These are phyloP conservation scores for Solanum chacoense DNA, from an alignment of 305 asterid genomes.

Conservation along the genomic window DNA sequence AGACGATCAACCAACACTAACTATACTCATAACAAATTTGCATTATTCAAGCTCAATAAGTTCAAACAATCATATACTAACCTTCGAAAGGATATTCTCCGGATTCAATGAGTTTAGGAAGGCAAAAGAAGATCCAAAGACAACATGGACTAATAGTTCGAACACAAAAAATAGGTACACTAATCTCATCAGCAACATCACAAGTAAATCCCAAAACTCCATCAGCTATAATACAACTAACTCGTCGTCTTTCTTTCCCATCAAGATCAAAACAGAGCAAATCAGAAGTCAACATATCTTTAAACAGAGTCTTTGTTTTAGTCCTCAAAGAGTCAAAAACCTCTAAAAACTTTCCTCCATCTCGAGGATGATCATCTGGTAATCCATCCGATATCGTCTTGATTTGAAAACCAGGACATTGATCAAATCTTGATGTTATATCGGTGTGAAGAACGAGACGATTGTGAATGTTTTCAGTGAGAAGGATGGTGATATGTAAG, in stretches of 20 bases:
- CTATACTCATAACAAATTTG: not conserved
- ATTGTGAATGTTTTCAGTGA: conserved; percentile 37
- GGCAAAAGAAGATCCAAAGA: conserved; percentile 19
- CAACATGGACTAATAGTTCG: conserved; percentile 9
- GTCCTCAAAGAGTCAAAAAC: conserved; percentile 1
- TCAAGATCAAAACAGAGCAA: not conserved
- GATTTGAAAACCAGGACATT: conserved; percentile 34
- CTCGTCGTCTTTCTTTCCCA: not conserved
- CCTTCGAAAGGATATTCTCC: conserved; percentile 17
- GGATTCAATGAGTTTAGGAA: conserved; percentile 12
- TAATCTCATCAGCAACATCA: conserved; percentile 15
- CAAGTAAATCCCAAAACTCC: conserved; percentile 7
- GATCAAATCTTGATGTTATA: conserved; percentile 23
- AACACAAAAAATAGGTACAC: conserved; percentile 8
- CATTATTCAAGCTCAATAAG: not conserved
- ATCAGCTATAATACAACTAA: conserved; percentile 17
- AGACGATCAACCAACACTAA: not conserved
- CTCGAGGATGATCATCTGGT: conserved; percentile 44
- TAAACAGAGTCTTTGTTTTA: conserved; percentile 2
- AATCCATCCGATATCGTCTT: conserved; percentile 47
- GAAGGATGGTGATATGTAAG: conserved; percentile 32
- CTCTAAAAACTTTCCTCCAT: conserved; percentile 23
- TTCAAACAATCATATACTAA: not conserved
- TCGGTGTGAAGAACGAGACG: conserved; percentile 36
- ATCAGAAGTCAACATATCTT: not conserved